phyloP scores from a whole-genome alignment of 345 rosid genomes.

The Cochlearia excelsa region DNA sequence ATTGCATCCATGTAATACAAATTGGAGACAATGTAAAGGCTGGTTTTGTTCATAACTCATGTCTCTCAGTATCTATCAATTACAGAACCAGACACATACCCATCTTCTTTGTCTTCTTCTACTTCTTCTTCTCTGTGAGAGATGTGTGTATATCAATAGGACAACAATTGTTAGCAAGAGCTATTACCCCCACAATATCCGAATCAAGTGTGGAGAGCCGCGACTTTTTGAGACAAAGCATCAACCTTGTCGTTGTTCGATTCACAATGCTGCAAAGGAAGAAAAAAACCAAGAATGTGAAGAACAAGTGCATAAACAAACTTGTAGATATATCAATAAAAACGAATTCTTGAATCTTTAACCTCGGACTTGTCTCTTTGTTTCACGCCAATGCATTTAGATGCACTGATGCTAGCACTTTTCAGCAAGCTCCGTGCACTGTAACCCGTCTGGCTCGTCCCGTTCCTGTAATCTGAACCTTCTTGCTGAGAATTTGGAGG shows the following conservation, averaged over 20 bases:
- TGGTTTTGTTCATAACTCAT: slow-evolving; percentile 1
- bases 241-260: slow-evolving; percentile 55
- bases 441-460: slow-evolving; percentile 38
- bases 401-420: slow-evolving; percentile 95
- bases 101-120: neutral
- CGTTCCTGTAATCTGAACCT: slow-evolving; percentile 39
- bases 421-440: slow-evolving; percentile 71
- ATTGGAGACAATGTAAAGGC: no score
- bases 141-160: slow-evolving; percentile 20
- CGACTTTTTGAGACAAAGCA: slow-evolving; percentile 54
- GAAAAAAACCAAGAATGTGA: neutral
- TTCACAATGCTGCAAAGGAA: slow-evolving; percentile 41
- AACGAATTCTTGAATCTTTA: neutral
- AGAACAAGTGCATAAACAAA: neutral
- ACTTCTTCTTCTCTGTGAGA: neutral
- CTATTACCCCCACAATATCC: slow-evolving; percentile 12
- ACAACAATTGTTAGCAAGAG: slow-evolving; percentile 19
- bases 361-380: slow-evolving; percentile 50
- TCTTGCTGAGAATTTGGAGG: slow-evolving; percentile 42
- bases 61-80: neutral
- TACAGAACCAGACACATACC: slow-evolving; percentile 13
- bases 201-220: slow-evolving; percentile 49
- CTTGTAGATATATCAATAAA: neutral
- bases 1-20: neutral
- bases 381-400: slow-evolving; percentile 70